Evolutionary conservation across 345 rosid species (phyloP), one percentile per base, ranked within the genome.

Genomic region (Syzygium aromaticum): DNA sequence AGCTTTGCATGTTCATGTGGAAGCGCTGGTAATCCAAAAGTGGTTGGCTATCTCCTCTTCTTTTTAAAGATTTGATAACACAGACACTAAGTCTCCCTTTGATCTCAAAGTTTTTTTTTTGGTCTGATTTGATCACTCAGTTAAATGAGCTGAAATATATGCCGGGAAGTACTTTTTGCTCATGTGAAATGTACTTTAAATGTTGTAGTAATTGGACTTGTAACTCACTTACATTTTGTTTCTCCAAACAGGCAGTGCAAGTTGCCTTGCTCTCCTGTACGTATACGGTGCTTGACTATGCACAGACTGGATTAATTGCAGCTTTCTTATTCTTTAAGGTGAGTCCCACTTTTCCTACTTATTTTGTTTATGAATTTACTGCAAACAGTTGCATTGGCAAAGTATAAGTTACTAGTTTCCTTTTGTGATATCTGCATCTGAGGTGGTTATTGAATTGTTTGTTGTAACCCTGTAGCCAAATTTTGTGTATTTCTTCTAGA

Each of bases 281-380:
- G 3, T 98, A 98, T 92, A 89, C 94, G 3, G 90, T 94, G 90
- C 98, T 98, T 67, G 99, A 98, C 92, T 98, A 98, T 86, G 98
- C 99, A 80, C 99, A 98, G 89, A 98, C 97, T 54, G 99, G 99
- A 87, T 88, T 98, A 87, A 96, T 96, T 90, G 98, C 99, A n/a
- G 93, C 99, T 51, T 99, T 98, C 49, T 98, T 98, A 91, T 89
- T 98, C 91, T 98, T 98, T 64, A 96, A 96, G 88, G 99, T 96
- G 89, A 94, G 98, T 90, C 52, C 82, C 83, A 23, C 33, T 85
- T 88, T 52, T 11, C 84, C 86, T 87, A 82, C 85, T 88, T 40
- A 56, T 82, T 84, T 86, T 73, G 63, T 85, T 52, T 61, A 77
- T 52, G n/a, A 84, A 10, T 80, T 6, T 80, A 51, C 86, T 43